Evolutionary conservation across 2,329 filamentous ascomycete species (phyloP).

Genomic region (Aureobasidium sp.): DNA sequence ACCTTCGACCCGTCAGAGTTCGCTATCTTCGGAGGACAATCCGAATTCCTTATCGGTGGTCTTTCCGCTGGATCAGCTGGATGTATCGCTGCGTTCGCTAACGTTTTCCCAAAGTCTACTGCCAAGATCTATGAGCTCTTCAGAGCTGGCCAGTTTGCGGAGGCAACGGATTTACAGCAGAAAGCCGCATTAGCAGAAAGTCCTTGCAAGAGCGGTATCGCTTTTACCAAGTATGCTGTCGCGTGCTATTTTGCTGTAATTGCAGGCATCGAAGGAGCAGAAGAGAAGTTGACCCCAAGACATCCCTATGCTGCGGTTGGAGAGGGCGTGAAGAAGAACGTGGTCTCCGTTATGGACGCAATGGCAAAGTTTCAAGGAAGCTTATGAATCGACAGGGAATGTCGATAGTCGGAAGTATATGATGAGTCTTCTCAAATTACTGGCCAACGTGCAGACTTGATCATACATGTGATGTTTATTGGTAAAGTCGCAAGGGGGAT

Average conservation of each 20-base stretch:
- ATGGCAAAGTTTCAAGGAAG: too few species aligned
- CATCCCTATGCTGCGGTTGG: constrained; percentile 64
- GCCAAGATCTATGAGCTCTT: constrained; percentile 69
- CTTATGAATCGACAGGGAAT: too few species aligned
- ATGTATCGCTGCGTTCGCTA: constrained; percentile 59
- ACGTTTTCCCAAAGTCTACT: constrained; percentile 63
- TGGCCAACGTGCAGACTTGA: too few species aligned
- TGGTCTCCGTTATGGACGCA: constrained; percentile 44
- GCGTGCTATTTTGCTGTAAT: constrained; percentile 63
- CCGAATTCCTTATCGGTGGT: constrained; percentile 67
- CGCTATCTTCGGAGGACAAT: constrained; percentile 72
- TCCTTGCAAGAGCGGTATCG: constrained; percentile 70
- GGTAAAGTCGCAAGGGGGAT: too few species aligned
- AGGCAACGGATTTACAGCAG: constrained; percentile 67
- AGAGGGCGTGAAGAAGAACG: constrained; percentile 49
- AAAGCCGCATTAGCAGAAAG: constrained; percentile 71
- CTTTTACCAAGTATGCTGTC: constrained; percentile 74
- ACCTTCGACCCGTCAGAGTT: constrained; percentile 62
- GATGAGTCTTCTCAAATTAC: too few species aligned
- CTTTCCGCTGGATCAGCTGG: constrained; percentile 53
- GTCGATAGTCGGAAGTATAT: too few species aligned
- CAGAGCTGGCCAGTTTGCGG: constrained; percentile 59
- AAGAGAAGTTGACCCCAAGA: constrained; percentile 64
- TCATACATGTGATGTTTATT: too few species aligned
- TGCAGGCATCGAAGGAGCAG: constrained; percentile 67